Conservation (phyloP, 108 stramenopile genomes). For the Cyclotella choctawhatcheeana region DNA sequence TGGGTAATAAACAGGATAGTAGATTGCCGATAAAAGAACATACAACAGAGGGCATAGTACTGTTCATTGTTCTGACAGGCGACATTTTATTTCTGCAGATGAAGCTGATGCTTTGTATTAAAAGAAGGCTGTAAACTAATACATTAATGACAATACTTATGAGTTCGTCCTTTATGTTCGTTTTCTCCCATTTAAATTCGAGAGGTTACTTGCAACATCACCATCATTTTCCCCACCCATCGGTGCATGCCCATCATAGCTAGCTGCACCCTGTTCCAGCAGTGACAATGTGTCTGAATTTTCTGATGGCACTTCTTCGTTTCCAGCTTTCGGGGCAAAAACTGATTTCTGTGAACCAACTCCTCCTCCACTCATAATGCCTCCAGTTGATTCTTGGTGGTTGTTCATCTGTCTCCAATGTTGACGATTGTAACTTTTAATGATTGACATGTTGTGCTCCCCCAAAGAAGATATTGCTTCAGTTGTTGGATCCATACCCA, state of each 20-base stretch:
- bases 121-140: not conserved
- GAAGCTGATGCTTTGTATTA: too few relatives aligned
- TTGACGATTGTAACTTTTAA: constrained; percentile 44
- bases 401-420: constrained; percentile 34
- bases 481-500: constrained; percentile 48
- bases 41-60: too few relatives aligned
- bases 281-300: constrained; percentile 43
- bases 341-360: constrained; percentile 39
- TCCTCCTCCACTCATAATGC: constrained; percentile 51
- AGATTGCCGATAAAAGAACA: too few relatives aligned
- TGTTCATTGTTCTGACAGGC: too few relatives aligned
- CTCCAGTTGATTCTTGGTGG: constrained; percentile 19
- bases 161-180: constrained; percentile 12
- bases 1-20: too few relatives aligned
- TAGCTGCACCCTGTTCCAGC: constrained; percentile 50
- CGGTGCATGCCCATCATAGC: constrained; percentile 51
- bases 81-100: too few relatives aligned
- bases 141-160: not conserved
- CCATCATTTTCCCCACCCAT: constrained; percentile 56
- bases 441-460: constrained; percentile 47
- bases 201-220: constrained; percentile 36
- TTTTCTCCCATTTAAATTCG: constrained; percentile 42
- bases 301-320: constrained; percentile 26
- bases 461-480: constrained; percentile 53
- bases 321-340: constrained; percentile 36